phyloP scores from a whole-genome alignment of 495 filamentous ascomycete species.

The Talaromyces proteolyticus region DNA sequence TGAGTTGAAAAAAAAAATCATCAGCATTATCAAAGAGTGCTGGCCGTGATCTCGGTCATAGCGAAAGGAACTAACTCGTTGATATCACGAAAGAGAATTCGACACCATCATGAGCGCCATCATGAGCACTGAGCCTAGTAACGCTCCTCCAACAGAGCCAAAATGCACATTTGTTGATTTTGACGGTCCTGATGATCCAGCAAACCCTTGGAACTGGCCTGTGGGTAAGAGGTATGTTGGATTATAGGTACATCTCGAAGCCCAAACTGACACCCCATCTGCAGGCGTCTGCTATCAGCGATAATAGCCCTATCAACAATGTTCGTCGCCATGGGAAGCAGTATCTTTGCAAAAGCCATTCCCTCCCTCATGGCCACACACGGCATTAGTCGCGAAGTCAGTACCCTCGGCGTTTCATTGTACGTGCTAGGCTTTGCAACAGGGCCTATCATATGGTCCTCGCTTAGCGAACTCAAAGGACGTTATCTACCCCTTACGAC shows the following conservation, averaged over 20 bases:
- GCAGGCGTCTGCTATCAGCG: conserved; percentile 3
- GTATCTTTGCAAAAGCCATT: conserved; percentile 15
- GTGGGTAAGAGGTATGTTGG: conserved; percentile 7
- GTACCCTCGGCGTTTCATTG: conserved; percentile 13
- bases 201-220: conserved; percentile 12
- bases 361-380: conserved; percentile 8
- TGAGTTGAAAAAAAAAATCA: no score
- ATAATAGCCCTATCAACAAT: conserved; percentile 14
- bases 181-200: conserved; percentile 11
- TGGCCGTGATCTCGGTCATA: no score
- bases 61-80: no score
- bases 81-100: no score
- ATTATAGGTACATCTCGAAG: neutral
- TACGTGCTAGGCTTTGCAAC: conserved; percentile 18
- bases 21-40: no score
- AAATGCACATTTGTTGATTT: conserved; percentile 8
- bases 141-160: neutral
- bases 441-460: conserved; percentile 14
- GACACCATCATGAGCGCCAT: no score
- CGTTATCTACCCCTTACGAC: conserved; percentile 9
- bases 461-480: conserved; percentile 16
- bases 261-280: neutral
- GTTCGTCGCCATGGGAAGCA: conserved; percentile 13
- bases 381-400: conserved; percentile 12
- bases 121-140: neutral